phyloP scores from a whole-genome alignment of 108 stramenopile genomes.

The Skeletonema grethae region DNA sequence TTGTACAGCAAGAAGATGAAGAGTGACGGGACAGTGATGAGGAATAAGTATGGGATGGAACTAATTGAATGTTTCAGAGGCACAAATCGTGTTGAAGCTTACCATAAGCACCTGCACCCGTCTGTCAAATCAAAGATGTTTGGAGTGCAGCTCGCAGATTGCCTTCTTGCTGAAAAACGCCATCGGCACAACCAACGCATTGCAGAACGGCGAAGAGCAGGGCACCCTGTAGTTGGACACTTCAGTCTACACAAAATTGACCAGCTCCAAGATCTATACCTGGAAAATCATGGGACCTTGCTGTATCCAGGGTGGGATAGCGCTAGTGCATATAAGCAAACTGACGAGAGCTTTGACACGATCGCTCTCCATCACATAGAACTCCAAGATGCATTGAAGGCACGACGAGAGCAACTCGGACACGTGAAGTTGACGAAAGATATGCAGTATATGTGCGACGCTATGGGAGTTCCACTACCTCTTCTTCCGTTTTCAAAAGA shows the following conservation, averaged over 20 bases:
- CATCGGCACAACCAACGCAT: conserved; percentile 30
- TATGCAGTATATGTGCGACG: no score
- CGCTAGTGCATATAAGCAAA: conserved; percentile 34
- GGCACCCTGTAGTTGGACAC: conserved; percentile 35
- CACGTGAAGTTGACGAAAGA: no score
- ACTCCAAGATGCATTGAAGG: no score
- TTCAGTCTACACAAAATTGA: conserved; percentile 33
- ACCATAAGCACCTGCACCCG: conserved; percentile 28
- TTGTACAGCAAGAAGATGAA: conserved; percentile 22
- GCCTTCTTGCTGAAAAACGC: conserved; percentile 18
- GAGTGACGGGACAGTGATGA: conserved; percentile 14
- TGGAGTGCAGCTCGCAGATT: conserved; percentile 25
- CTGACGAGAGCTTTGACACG: conserved; percentile 8
- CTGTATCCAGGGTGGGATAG: conserved; percentile 40
- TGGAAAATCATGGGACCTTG: conserved; percentile 10
- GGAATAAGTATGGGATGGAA: conserved; percentile 12
- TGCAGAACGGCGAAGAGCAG: conserved; percentile 12
- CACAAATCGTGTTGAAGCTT: conserved; percentile 14
- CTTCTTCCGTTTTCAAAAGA: no score
- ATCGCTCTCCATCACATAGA: no score
- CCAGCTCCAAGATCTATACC: conserved; percentile 27
- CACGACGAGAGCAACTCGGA: no score
- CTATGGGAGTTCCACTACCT: no score
- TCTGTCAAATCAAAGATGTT: conserved; percentile 30
- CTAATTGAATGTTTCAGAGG: conserved; percentile 19